phyloP scores from a whole-genome alignment of 352 stramenopile genomes.

The Detonula confervacea region DNA sequence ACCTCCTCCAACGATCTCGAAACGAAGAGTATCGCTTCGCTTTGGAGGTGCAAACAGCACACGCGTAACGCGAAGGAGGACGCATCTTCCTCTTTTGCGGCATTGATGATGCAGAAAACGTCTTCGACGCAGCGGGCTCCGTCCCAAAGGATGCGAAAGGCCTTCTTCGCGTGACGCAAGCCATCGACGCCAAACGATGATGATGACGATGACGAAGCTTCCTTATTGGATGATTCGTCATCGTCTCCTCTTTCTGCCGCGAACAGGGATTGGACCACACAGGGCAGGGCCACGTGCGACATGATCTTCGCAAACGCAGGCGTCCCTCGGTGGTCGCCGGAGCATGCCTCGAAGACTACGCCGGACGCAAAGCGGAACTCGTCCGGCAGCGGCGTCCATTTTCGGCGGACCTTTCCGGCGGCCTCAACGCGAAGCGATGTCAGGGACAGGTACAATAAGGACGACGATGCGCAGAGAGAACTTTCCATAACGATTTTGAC shows the following conservation, averaged over 20 bases:
- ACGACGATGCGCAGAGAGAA: constrained; percentile 30
- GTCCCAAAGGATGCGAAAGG: constrained; percentile 53
- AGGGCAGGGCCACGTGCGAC: constrained; percentile 23
- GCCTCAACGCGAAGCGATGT: constrained; percentile 9
- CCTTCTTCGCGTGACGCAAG: constrained; percentile 33
- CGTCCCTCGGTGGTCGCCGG: constrained; percentile 4
- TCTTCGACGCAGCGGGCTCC: constrained; percentile 26
- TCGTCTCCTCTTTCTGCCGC: not conserved
- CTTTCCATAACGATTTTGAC: constrained; percentile 46
- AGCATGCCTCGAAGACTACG: constrained; percentile 15
- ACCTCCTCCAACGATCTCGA: constrained; percentile 1
- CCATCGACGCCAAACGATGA: constrained; percentile 17
- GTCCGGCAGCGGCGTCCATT: constrained; percentile 15
- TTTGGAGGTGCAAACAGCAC: constrained; percentile 28
- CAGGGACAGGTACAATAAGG: constrained; percentile 28
- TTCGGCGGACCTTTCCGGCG: not conserved
- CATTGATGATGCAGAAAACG: constrained; percentile 15
- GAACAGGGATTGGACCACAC: constrained; percentile 17
- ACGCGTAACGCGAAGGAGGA: not conserved
- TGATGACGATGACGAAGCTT: constrained; percentile 2
- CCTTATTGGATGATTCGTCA: constrained; percentile 11
- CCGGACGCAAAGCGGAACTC: constrained; percentile 43
- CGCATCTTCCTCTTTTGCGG: not conserved
- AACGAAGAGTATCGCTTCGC: constrained; percentile 29
- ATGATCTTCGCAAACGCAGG: constrained; percentile 33